A percentile compares a stretch with the other conserved stretches of the same genome.
Evolutionary conservation across 192 early-diverging fungal genomes (phyloP).

Genomic region (Coemansia sp.): DNA sequence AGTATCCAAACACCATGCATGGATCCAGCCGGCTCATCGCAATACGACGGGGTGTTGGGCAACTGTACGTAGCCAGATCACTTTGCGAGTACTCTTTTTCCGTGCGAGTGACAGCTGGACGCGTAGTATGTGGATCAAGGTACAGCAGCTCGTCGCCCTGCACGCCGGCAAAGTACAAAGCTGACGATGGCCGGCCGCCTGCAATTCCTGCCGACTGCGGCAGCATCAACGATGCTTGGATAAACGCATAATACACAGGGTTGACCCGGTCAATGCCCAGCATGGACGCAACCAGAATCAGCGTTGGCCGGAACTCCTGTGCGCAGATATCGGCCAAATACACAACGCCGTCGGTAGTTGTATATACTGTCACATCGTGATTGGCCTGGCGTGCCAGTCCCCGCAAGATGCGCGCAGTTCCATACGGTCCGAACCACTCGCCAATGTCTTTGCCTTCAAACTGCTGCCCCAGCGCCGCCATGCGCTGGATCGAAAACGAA

Average conservation of each 20-base stretch:
- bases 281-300: slow-evolving; percentile 85
- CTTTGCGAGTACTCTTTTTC: slow-evolving; percentile 29
- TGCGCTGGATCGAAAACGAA: slow-evolving; percentile 90
- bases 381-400: slow-evolving; percentile 19
- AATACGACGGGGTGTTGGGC: slow-evolving; percentile 70
- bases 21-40: slow-evolving; percentile 83
- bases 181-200: slow-evolving; percentile 93
- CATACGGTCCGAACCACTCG: slow-evolving; percentile 96
- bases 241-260: slow-evolving; percentile 73
- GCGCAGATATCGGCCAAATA: slow-evolving; percentile 58
- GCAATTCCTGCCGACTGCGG: slow-evolving; percentile 87
- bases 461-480: slow-evolving; percentile 80
- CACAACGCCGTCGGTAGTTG: slow-evolving; percentile 80
- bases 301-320: slow-evolving; percentile 60
- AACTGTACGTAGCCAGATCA: slow-evolving; percentile 83
- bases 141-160: slow-evolving; percentile 79
- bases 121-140: slow-evolving; percentile 88
- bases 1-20: slow-evolving; percentile 92
- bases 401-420: slow-evolving; percentile 25
- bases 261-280: slow-evolving; percentile 91
- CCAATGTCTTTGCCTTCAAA: slow-evolving; percentile 85
- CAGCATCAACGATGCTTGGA: slow-evolving; percentile 72
- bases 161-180: slow-evolving; percentile 87
- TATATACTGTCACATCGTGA: slow-evolving; percentile 64
- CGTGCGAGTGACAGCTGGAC: slow-evolving; percentile 56